Percentiles rank a stretch among this genome's conserved stretches.
phyloP scores from a whole-genome alignment of 2,329 filamentous ascomycete genomes.

The Neopestalotiopsis sp. region DNA sequence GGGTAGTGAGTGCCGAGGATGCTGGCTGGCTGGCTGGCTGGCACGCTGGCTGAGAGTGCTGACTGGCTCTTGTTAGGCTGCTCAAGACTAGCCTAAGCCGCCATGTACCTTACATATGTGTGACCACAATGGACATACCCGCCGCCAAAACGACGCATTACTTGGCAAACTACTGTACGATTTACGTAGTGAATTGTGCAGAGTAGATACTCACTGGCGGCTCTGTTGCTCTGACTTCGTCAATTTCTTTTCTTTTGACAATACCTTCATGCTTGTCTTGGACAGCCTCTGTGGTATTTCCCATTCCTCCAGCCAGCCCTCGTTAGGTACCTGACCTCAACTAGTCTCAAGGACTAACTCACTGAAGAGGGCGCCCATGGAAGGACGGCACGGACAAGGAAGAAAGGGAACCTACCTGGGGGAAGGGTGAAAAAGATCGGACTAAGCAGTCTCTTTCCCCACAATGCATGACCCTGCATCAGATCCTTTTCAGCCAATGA shows the following conservation, averaged over 20 bases:
- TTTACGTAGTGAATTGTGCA: no score
- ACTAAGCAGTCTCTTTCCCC: neutral
- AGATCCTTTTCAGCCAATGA: neutral
- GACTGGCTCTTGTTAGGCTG: neutral
- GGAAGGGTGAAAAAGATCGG: neutral
- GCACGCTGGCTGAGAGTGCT: no score
- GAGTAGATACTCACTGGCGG: no score
- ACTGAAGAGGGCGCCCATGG: no score
- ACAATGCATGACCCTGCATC: constrained; percentile 4
- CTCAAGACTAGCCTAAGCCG: neutral
- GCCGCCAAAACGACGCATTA: neutral
- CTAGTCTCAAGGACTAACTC: neutral
- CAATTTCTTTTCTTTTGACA: no score
- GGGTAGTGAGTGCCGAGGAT: neutral
- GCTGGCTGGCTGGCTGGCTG: no score
- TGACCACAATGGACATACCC: constrained; percentile 3
- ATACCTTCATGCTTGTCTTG: neutral
- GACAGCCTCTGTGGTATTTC: neutral
- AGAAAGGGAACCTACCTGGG: no score
- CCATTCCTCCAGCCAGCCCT: neutral
- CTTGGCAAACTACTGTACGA: neutral
- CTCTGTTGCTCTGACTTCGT: no score
- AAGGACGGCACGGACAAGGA: no score
- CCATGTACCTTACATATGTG: neutral
- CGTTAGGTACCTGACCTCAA: neutral